Percentiles rank a stretch among this genome's conserved stretches.
Conservation (phyloP, 345 rosid species). For the Gynandropsis gynandra region DNA sequence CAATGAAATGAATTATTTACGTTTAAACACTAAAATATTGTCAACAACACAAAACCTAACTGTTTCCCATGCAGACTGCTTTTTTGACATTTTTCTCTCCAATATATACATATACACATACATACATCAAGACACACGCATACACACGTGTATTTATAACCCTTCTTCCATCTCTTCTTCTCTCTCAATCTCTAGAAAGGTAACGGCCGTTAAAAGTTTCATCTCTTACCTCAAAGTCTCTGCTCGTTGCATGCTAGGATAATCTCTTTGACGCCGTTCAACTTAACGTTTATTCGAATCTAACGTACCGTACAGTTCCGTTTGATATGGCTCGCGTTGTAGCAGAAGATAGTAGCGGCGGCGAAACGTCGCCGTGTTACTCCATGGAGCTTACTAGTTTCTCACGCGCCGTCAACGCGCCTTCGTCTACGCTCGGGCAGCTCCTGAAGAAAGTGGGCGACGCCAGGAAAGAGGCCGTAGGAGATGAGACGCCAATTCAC, state of each 20-base stretch:
- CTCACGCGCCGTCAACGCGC: slow-evolving; percentile 9
- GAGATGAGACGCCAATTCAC: slow-evolving; percentile 77
- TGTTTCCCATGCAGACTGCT: too few species aligned
- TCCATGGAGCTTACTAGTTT: slow-evolving; percentile 37
- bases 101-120: not conserved
- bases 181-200: too few species aligned
- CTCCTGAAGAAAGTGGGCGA: slow-evolving; percentile 71
- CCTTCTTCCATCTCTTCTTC: not conserved
- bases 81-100: too few species aligned
- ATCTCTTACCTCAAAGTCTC: too few species aligned
- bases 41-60: too few species aligned
- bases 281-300: not conserved
- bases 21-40: too few species aligned
- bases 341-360: slow-evolving; percentile 21
- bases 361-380: slow-evolving; percentile 27
- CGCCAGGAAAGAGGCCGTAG: slow-evolving; percentile 46
- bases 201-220: too few species aligned
- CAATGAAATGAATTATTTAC: too few species aligned
- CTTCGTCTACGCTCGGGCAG: slow-evolving; percentile 59
- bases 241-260: not conserved
- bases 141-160: too few species aligned
- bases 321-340: slow-evolving; percentile 28
- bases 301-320: not conserved
- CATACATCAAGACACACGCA: not conserved
- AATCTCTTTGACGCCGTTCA: not conserved